Base-by-base conservation (phyloP, 495 filamentous ascomycete species). In the Trichocladium antarcticum region DNA sequence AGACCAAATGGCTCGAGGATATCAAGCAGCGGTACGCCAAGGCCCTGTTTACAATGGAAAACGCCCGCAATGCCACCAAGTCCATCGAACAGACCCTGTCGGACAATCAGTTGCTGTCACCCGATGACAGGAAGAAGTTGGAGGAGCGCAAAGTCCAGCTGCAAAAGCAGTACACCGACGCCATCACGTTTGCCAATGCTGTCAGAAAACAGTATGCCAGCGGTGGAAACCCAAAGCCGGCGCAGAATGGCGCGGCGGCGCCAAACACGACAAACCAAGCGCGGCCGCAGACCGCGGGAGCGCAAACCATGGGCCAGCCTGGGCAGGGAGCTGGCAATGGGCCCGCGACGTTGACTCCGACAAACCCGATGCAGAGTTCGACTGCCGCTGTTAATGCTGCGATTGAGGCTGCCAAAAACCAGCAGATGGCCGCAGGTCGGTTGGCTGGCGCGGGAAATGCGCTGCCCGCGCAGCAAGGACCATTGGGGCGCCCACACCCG, bases 361-460 rank as follows among this genome's bases (percentile, higher is more conserved):
- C 28, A 42, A 65, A 47, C 31, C 32, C 51, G 37, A 62, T 62
- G 55, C 58, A 62, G 36, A 59, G 41, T 37, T 57, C 51, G 9
- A 59, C 67, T 8, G 64, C 68, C 16, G 60, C 69, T 22, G 62
- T 76, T 21, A 74, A 68, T 56, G 72, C 72, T 8, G 74, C 73
- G 20, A 69, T 76, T 53, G 73, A 76, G 48, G 70, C 70, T 8
- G 74, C 73, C 36, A 73, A 74, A 60, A 74, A 69, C 22, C 69
- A 74, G 42, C 74, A 76, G 48, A 43, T 73, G 46, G 61, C 61
- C 3, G 56, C 54, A 15, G 64, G 51, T 45, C 65, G 64, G 17
- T 50, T 57, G 49, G 29, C 61, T 5, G 62, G 55, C 1, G 22
- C 42, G 17, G 42, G 56, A 17, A 61, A 59, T 20, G 54, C 49